Evolutionary conservation across 331 rosid genomes (phyloP).

Genomic region (Acacia concinna): DNA sequence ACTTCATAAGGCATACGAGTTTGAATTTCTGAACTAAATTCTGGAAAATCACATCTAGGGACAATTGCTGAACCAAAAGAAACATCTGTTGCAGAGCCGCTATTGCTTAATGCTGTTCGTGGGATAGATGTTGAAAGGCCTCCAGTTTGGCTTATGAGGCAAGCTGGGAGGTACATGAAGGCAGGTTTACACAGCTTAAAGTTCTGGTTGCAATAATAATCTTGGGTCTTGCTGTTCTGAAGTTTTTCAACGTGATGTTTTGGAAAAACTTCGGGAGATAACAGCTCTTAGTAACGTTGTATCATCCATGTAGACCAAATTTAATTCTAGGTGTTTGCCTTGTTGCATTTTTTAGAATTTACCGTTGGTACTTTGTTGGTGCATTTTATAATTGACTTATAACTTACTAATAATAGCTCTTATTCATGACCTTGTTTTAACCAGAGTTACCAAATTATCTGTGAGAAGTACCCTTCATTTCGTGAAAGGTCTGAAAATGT

Average conservation of each 20-base stretch:
- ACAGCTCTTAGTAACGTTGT: conserved; percentile 13
- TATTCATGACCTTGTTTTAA: conserved; percentile 20
- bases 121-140: conserved; percentile 91
- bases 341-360: neutral
- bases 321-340: conserved; percentile 9
- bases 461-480: conserved; percentile 92
- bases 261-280: neutral
- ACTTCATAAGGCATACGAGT: neutral
- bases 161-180: conserved; percentile 99
- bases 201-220: conserved; percentile 22
- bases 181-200: conserved; percentile 62
- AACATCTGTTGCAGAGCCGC: conserved; percentile 64
- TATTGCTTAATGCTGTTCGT: conserved; percentile 89
- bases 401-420: conserved; percentile 18
- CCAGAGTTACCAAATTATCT: conserved; percentile 85
- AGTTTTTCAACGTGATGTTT: neutral
- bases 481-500: conserved; percentile 96
- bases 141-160: conserved; percentile 99
- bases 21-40: conserved; percentile 28
- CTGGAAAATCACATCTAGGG: conserved; percentile 43
- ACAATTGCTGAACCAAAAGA: conserved; percentile 70
- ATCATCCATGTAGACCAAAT: neutral
- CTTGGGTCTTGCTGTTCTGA: neutral
- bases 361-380: neutral
- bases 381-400: neutral